A percentile compares a stretch with the other conserved stretches of the same genome.
Conservation (phyloP, 179 eudicot genomes). For the Dionaea muscipula region DNA sequence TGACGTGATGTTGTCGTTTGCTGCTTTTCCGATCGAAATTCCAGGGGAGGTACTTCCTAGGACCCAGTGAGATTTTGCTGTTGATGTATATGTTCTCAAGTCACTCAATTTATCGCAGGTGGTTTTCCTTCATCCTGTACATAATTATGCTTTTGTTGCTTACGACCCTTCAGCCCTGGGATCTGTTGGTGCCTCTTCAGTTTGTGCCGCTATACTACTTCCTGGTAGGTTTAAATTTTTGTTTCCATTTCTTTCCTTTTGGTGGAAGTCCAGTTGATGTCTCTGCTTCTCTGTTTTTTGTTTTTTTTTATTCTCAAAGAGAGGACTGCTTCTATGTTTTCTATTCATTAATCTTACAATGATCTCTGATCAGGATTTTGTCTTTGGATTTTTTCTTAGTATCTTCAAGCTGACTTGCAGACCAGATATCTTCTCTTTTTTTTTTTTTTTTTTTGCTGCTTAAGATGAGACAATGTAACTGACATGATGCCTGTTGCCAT, state of each 20-base stretch:
- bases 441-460: too few relatives aligned
- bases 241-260: neutral
- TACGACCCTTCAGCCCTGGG: constrained; percentile 90
- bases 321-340: too few relatives aligned
- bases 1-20: constrained; percentile 86
- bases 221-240: constrained; percentile 41
- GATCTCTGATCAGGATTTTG: too few relatives aligned
- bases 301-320: too few relatives aligned
- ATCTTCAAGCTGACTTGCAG: too few relatives aligned
- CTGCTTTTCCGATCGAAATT: constrained; percentile 93
- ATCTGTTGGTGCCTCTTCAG: constrained; percentile 60
- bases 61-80: neutral
- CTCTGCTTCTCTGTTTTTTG: too few relatives aligned
- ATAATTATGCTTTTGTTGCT: constrained; percentile 85
- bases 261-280: neutral
- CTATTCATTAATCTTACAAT: too few relatives aligned
- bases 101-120: constrained; percentile 35
- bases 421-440: too few relatives aligned
- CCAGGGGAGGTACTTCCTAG: constrained; percentile 65
- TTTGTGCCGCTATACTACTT: constrained; percentile 87
- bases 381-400: too few relatives aligned
- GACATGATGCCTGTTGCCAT: too few relatives aligned
- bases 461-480: too few relatives aligned
- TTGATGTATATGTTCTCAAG: neutral
- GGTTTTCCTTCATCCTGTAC: constrained; percentile 90